Conservation (phyloP, 23 red algal species). For the Agarophyton chilense region DNA sequence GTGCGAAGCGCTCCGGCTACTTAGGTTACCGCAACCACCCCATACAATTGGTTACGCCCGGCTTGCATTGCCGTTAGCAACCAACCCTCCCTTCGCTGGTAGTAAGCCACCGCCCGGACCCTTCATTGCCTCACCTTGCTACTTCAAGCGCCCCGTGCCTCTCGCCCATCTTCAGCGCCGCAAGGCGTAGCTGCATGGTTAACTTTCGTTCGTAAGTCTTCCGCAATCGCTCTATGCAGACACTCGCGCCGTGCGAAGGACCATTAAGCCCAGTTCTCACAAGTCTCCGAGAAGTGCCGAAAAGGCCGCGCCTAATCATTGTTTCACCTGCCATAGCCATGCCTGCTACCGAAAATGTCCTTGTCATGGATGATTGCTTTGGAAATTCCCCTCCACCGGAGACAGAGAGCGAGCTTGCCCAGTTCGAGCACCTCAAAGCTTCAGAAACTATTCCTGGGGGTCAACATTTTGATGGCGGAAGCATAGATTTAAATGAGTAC, state of each 20-base stretch:
- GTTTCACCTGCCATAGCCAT: background rate
- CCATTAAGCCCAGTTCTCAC: conserved; percentile 25
- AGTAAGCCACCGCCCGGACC: background rate
- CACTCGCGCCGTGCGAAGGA: conserved; percentile 3
- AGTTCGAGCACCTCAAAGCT: background rate
- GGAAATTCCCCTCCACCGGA: background rate
- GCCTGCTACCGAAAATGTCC: background rate
- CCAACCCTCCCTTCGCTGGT: background rate
- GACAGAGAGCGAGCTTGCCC: background rate
- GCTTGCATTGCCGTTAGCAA: conserved; percentile 38
- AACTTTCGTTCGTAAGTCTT: background rate
- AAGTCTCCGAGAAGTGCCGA: conserved; percentile 4
- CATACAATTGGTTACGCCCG: background rate
- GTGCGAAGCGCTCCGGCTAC: background rate
- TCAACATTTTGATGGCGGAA: background rate
- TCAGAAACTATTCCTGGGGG: background rate
- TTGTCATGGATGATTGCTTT: background rate
- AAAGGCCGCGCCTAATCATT: background rate
- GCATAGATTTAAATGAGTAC: background rate
- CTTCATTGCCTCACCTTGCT: background rate
- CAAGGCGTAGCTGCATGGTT: background rate
- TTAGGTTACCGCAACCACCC: background rate
- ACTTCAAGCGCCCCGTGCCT: background rate
- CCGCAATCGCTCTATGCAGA: background rate
- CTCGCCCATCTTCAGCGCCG: background rate